Base-by-base conservation (phyloP, 2,329 filamentous ascomycete genomes). In the Colletotrichum incanum region DNA sequence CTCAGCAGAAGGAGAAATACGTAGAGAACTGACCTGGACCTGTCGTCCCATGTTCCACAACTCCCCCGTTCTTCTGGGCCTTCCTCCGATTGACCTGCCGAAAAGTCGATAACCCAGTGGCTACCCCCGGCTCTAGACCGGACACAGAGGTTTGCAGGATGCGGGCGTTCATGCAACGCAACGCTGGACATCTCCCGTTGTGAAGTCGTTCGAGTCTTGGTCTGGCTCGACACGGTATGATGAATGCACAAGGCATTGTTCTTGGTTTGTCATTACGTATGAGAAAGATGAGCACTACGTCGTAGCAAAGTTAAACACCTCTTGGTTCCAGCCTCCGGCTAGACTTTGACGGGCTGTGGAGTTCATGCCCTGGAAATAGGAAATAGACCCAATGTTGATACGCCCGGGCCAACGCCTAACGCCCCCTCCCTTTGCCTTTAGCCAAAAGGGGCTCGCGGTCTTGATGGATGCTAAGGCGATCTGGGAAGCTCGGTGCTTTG, bases 61-160 rank as follows among this genome's bases (percentile, higher is more conserved):
- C 34, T 43, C 45, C 58, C 43, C 54, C 65, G 23, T 47, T 31
- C 12, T 16, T 23, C 18, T 67, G 41, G 54, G 37, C 7, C 39
- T 37, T 37, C 23, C 26, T 64, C 54, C 55, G 55, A 66, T 43
- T 66, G 34, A 71, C 61, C 61, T 71, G 71, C 67, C 55, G 49
- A 71, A 73, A 62, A 71, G 60, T 62, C 60, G 67, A 73, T 66
- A 65, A 71, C 71, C 54, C 43, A 41, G 47, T 56, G 45, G 45
- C 45, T 31, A 49, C 12, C 55, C 31, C 58, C 28, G 59, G 65
- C 39, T 39, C 23, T 37, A 12, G 54, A 52, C 31, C 59, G 23
- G 37, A 43, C 41, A 3, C 34, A 69, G 18, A 69, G 39, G 37
- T 37, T 43, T 28, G n/a, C 55, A 58, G 39, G 28, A 37, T 43